Evolutionary conservation across 352 stramenopile genomes (phyloP).

Genomic region (Phytophthora rubi): DNA sequence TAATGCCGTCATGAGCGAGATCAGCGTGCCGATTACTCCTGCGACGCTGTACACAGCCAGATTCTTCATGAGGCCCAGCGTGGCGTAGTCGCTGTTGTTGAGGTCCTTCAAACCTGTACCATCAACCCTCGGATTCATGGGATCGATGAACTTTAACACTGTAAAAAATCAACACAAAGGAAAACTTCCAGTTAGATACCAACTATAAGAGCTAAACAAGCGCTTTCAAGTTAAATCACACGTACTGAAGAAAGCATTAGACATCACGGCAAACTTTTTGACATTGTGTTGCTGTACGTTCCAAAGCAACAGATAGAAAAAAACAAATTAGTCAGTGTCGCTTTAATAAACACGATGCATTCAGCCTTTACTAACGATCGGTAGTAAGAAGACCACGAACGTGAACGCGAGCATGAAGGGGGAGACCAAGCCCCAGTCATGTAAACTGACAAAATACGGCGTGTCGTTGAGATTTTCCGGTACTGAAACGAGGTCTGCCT

Average conservation of each 20-base stretch:
- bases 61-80: constrained; percentile 67
- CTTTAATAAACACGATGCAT: neutral
- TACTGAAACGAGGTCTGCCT: constrained; percentile 48
- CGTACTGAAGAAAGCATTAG: constrained; percentile 79
- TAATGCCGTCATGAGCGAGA: constrained; percentile 59
- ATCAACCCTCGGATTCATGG: constrained; percentile 62
- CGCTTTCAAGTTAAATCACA: neutral
- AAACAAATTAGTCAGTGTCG: constrained; percentile 2
- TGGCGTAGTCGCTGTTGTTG: constrained; percentile 47
- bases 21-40: constrained; percentile 63
- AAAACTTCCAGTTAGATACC: neutral
- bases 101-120: constrained; percentile 53
- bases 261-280: constrained; percentile 80
- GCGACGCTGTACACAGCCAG: constrained; percentile 69
- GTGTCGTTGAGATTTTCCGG: constrained; percentile 50
- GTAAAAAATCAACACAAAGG: neutral
- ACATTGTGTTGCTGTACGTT: constrained; percentile 53
- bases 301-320: neutral
- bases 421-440: constrained; percentile 59
- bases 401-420: constrained; percentile 70
- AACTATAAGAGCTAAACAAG: neutral
- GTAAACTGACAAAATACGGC: constrained; percentile 63
- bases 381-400: constrained; percentile 62
- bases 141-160: constrained; percentile 71
- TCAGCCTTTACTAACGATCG: constrained; percentile 41